Conservation (phyloP, 148 eudicot genomes). For the Heliosperma pusillum region DNA sequence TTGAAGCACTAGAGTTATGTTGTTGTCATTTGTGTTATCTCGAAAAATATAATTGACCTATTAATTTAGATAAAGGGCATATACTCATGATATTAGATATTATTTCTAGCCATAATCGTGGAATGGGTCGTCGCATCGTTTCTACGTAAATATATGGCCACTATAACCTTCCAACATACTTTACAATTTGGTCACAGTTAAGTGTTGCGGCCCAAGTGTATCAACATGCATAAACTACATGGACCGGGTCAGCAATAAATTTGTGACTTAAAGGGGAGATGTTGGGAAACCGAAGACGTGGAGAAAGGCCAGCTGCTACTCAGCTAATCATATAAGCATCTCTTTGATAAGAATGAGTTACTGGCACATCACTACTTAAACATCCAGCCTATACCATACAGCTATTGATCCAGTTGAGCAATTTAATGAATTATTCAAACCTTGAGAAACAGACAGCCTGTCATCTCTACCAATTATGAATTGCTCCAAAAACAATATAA, state of each 20-base stretch:
- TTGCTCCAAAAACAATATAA: conserved; percentile 7
- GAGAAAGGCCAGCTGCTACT: conserved; percentile 14
- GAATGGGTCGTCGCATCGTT: too few species aligned
- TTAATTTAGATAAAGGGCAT: too few species aligned
- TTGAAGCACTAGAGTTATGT: too few species aligned
- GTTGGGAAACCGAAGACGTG: conserved; percentile 10
- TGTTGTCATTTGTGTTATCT: too few species aligned
- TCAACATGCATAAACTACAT: background rate
- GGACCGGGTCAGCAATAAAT: background rate
- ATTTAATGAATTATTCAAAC: conserved; percentile 18
- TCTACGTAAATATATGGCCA: background rate
- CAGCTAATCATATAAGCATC: background rate
- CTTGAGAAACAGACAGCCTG: conserved; percentile 20
- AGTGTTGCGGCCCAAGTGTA: too few species aligned
- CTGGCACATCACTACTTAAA: conserved; percentile 26
- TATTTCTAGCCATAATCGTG: too few species aligned
- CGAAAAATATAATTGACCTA: too few species aligned
- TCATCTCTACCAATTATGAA: conserved; percentile 20
- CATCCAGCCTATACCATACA: conserved; percentile 13
- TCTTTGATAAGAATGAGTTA: conserved; percentile 14
- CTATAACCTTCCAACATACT: background rate
- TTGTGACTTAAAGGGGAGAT: background rate
- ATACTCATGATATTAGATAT: too few species aligned
- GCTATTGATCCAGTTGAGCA: conserved; percentile 18
- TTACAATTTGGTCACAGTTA: too few species aligned